phyloP scores from a whole-genome alignment of 257 asterid species.

The Penstemon barbatus region DNA sequence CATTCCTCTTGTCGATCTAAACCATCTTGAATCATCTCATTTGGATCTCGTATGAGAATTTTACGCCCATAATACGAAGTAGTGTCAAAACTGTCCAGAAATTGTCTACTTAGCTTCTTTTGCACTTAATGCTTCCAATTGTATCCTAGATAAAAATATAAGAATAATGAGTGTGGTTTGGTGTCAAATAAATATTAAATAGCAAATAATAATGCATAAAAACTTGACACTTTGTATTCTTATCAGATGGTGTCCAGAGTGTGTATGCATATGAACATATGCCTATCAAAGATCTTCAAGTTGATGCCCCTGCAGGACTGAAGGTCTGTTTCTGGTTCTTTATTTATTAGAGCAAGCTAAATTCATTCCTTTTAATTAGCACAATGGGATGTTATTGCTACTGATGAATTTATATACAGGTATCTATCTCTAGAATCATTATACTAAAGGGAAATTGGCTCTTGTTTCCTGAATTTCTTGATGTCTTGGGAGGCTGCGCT shows the following conservation, averaged over 20 bases:
- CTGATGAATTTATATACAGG: constrained; percentile 39
- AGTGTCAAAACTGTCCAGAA: no score
- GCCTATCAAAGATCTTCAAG: constrained; percentile 75
- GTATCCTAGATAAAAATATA: no score
- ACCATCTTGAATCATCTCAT: no score
- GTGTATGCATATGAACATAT: constrained; percentile 96
- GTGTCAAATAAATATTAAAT: no score
- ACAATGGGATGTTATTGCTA: constrained; percentile 13
- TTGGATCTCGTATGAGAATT: no score
- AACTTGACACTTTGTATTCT: no score
- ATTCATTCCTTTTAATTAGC: constrained; percentile 23
- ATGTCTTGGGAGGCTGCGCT: constrained; percentile 79
- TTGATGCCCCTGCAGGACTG: constrained; percentile 73
- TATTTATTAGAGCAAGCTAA: constrained; percentile 7
- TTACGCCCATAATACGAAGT: no score
- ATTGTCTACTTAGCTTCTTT: no score
- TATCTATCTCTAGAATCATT: constrained; percentile 70
- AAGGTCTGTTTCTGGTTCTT: constrained; percentile 49
- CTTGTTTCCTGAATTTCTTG: constrained; percentile 90
- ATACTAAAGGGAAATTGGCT: constrained; percentile 78
- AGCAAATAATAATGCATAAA: no score
- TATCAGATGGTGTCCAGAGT: constrained; percentile 76
- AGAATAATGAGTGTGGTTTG: no score
- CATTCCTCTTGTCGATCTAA: no score
- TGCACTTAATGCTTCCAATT: no score